Base-by-base conservation (phyloP, 2,329 filamentous ascomycete genomes). In the Xylariaceae sp. region DNA sequence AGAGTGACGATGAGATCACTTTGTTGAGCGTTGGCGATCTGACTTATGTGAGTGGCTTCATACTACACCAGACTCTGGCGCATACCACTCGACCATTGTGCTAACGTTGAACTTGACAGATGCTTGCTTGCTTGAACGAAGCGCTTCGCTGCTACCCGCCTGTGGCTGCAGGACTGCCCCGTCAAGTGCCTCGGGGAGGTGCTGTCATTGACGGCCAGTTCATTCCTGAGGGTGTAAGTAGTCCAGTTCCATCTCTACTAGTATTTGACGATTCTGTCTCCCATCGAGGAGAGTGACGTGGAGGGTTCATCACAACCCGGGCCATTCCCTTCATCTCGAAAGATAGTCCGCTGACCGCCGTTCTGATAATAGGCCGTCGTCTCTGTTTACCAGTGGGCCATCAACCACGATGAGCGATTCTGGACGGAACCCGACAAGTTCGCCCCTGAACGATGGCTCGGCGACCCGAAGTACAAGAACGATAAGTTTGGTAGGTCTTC, bases 81-180 rank as follows among this genome's bases (percentile, higher is more conserved):
- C 23, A 30, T 30, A 30, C 23, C 23, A 30, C 23, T 30, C 23
- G 23, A 30, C 5, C 41, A n/a, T 45, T 2, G 41, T 15, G 23
- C 7, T 49, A 10, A 49, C 7, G 7, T 17, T 49, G 47, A 9
- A 3, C 23, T 51, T 2, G 23, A 15, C 23, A 63, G 61, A 72
- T 79, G 66, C 65, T 73, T 10, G 77, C 77, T 2, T 72, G 69
- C 53, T 66, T 80, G 8, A 71, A 78, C 34, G 78, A 80, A 66
- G 64, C 69, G 1, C 61, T 80, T 41, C 72, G 78, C 5, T 66
- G 74, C 49, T 79, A 77, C 56, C 76, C 77, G 8, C 70, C 70
- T 2, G 68, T 68, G 35, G 60, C 61, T 0, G 37, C 23, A 7
- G 64, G 65, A 0, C 51, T 72, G 8, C 66, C 68, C 0, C 51